Conservation (phyloP, 768 basidiomycete species). For the Suillus bovinus region DNA sequence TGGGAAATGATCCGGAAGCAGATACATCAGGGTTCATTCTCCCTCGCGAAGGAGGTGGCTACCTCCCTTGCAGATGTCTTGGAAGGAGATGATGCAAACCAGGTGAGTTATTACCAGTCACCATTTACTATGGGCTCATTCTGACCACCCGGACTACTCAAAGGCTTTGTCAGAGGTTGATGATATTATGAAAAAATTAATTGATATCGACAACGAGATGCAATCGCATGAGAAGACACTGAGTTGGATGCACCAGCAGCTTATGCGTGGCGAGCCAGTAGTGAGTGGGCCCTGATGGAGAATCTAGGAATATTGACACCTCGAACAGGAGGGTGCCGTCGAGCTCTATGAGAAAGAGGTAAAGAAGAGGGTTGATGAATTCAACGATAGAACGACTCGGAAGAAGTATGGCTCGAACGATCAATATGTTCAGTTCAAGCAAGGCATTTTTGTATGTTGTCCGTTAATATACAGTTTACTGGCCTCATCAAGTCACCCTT, state of each 20-base stretch:
- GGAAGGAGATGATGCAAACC: conserved; percentile 50
- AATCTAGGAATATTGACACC: conserved; percentile 7
- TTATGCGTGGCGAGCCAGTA: conserved; percentile 58
- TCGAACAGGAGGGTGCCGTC: conserved; percentile 50
- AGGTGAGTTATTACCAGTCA: conserved; percentile 39
- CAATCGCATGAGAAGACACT: conserved; percentile 53
- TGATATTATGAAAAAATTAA: conserved; percentile 59
- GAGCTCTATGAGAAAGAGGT: conserved; percentile 53
- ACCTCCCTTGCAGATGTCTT: conserved; percentile 61
- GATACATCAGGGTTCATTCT: conserved; percentile 44
- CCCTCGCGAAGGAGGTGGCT: conserved; percentile 52
- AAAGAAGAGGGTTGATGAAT: conserved; percentile 42
- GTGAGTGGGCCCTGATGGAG: conserved; percentile 39
- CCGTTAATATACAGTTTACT: not conserved
- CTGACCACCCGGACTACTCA: conserved; percentile 5
- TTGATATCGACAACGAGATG: conserved; percentile 69
- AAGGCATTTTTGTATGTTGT: conserved; percentile 62
- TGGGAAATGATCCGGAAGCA: conserved; percentile 59
- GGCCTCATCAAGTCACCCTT: conserved; percentile 2
- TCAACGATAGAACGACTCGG: conserved; percentile 62
- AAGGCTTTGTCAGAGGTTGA: conserved; percentile 67
- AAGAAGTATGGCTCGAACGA: conserved; percentile 75
- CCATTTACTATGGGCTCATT: not conserved
- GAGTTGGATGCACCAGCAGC: conserved; percentile 53
- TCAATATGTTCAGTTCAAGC: conserved; percentile 61